These are phyloP conservation scores for Maudiozyma pseudohumilis DNA, from an alignment of 805 yeast genomes.

Conservation along the genomic window DNA sequence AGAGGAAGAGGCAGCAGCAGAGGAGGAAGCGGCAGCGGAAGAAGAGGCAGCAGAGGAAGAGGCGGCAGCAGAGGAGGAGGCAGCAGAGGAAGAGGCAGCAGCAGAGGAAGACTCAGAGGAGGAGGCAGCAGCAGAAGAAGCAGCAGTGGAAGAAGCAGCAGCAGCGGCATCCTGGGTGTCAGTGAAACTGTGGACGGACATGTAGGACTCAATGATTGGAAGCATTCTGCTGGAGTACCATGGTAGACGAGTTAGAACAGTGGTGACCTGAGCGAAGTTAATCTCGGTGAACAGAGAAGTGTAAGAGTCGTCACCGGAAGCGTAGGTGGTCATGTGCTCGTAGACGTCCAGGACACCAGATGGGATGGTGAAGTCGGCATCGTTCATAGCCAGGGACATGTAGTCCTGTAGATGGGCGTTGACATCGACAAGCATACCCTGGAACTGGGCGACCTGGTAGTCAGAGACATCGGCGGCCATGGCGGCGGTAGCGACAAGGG, in stretches of 20 bases:
- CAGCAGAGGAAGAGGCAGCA: conserved; percentile 6
- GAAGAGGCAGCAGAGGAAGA: conserved; percentile 5
- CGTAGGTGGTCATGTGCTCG: conserved; percentile 25
- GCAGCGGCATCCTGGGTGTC: conserved; percentile 7
- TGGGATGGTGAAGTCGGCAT: conserved; percentile 15
- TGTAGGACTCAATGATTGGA: conserved; percentile 13
- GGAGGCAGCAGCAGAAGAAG: conserved; percentile 7
- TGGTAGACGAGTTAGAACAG: conserved; percentile 28
- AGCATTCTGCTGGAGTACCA: conserved; percentile 28
- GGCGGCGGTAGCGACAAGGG: conserved; percentile 14
- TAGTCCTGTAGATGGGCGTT: conserved; percentile 15
- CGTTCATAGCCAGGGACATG: conserved; percentile 15
- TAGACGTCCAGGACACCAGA: conserved; percentile 18
- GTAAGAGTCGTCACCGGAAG: conserved; percentile 26
- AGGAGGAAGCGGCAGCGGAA: conserved; percentile 7
- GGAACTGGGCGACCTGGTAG: conserved; percentile 17
- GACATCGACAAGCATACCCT: conserved; percentile 18
- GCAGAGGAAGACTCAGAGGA: conserved; percentile 8
- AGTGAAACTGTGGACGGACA: conserved; percentile 10
- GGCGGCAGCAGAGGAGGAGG: conserved; percentile 4
- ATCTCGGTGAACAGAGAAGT: conserved; percentile 27
- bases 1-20: conserved; percentile 6
- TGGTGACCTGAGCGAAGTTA: conserved; percentile 23
- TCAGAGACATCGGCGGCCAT: conserved; percentile 7
- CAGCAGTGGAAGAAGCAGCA: conserved; percentile 6